Evolutionary conservation across 2,329 filamentous ascomycete genomes (phyloP).

Genomic region (Calonectria pseudoturangicola): DNA sequence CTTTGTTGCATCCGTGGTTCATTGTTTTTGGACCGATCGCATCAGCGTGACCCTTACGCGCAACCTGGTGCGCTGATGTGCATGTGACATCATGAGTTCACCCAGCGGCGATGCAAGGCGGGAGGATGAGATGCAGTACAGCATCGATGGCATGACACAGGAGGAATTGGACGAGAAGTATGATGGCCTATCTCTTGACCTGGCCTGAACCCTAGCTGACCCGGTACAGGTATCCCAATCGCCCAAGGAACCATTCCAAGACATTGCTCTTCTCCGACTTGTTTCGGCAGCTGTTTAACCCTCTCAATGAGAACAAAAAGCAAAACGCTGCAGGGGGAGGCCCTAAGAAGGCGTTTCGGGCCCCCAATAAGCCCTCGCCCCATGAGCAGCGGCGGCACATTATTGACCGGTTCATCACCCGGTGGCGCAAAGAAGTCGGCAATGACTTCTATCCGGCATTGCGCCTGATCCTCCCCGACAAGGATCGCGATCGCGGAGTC

Average conservation of each 20-base stretch:
- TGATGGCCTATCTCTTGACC: slow-evolving; percentile 5
- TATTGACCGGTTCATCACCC: slow-evolving; percentile 88
- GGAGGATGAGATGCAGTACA: slow-evolving; percentile 73
- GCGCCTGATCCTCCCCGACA: slow-evolving; percentile 92
- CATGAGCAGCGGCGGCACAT: slow-evolving; percentile 87
- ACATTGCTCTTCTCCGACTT: slow-evolving; percentile 90
- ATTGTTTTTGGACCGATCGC: background rate
- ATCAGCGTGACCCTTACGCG: background rate
- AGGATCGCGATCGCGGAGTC: slow-evolving; percentile 92
- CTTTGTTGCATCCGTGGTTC: background rate
- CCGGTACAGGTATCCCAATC: slow-evolving; percentile 83
- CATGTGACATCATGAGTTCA: slow-evolving; percentile 38
- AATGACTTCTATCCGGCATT: slow-evolving; percentile 95
- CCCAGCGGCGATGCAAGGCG: slow-evolving; percentile 62
- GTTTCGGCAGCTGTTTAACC: slow-evolving; percentile 87
- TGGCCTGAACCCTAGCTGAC: slow-evolving; percentile 35
- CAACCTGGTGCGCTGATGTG: slow-evolving; percentile 19
- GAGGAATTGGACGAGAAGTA: slow-evolving; percentile 68
- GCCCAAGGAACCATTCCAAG: slow-evolving; percentile 85
- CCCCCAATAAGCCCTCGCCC: slow-evolving; percentile 76
- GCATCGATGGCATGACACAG: slow-evolving; percentile 59
- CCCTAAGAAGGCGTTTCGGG: slow-evolving; percentile 76
- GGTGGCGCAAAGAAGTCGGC: slow-evolving; percentile 92
- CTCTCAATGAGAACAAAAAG: slow-evolving; percentile 85
- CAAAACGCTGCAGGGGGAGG: slow-evolving; percentile 77